Conservation (phyloP, 352 stramenopile species). For the Phytopythium kandeliae region DNA sequence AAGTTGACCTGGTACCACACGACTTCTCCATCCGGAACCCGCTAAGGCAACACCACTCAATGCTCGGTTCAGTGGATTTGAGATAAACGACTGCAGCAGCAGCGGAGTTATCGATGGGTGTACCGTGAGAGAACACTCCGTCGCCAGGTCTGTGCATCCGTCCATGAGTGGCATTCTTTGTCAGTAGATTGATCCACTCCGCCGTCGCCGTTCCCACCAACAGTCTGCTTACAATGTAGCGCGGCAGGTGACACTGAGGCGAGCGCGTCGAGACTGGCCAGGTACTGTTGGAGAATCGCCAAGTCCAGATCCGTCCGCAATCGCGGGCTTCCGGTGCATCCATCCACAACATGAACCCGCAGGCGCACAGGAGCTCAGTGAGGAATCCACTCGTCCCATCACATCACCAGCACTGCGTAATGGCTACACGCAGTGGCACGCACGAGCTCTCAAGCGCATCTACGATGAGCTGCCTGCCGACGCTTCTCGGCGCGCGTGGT, state of each 20-base stretch:
- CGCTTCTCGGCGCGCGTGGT: neutral
- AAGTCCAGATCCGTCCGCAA: conserved; percentile 58
- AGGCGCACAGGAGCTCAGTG: neutral
- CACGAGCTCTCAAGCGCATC: conserved; percentile 45
- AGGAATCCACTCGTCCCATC: neutral
- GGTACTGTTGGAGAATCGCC: conserved; percentile 41
- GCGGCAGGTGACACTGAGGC: conserved; percentile 24
- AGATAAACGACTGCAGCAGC: neutral
- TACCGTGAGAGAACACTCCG: conserved; percentile 46
- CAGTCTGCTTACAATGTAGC: conserved; percentile 50
- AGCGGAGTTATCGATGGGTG: neutral
- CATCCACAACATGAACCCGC: neutral
- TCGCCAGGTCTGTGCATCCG: conserved; percentile 36
- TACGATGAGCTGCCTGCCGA: conserved; percentile 38
- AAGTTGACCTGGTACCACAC: conserved; percentile 45
- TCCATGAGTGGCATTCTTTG: neutral
- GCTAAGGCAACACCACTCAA: conserved; percentile 12
- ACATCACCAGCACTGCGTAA: neutral
- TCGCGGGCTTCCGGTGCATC: conserved; percentile 20
- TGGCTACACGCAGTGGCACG: conserved; percentile 1
- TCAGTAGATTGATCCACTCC: neutral
- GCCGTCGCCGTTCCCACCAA: no score
- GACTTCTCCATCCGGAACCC: conserved; percentile 53
- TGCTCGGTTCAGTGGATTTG: neutral
- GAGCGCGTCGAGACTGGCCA: conserved; percentile 37